Evolutionary conservation across 2,329 filamentous ascomycete genomes (phyloP), one percentile per base, ranked within the genome.

Genomic region (Kalaharituber pfeilii): DNA sequence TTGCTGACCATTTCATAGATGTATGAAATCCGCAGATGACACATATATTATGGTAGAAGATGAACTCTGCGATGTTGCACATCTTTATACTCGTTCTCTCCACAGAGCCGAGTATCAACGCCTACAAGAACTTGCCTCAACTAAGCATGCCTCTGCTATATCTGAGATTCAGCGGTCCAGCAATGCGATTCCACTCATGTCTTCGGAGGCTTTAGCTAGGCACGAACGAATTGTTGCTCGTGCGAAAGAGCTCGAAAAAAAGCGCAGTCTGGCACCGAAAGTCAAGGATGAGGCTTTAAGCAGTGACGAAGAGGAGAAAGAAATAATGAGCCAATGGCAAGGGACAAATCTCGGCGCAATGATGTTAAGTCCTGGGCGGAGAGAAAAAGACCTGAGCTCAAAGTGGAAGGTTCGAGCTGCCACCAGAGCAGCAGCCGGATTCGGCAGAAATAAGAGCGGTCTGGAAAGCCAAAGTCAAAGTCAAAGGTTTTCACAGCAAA

Each of bases 21-120:
- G 54, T 36, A 61, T 61, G 59, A 30, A 28, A 20, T 54, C 56
- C 15, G 20, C 36, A 3, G 85, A 91, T 65, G 83, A 88, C 64
- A 70, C 69, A 53, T 89, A 78, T 67, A 80, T 84, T 62, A 88
- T 89, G 82, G 85, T 91, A 0, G 85, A 89, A 66, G 85, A 91
- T 62, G 84, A 89, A 61, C 78, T 91, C 59, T 69, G 82, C 20
- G 69, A 75, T 15, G 76, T 79, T 0, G 84, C 84, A 0, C 76
- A 78, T 52, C 69, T 72, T 2, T 89, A 85, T 67, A 89, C 84
- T 0, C 74, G 75, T 4, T 83, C 87, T 66, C 73, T 89, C 1
- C 84, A 88, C 65, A 76, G 79, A n/a, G 82, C 79, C 15, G 84
- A 87, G 66, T 89, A 89, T 65, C 73, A 79, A 55, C 75, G 80